Evolutionary conservation across 306 rosid species (phyloP).

Genomic region (Lotus japonicus): DNA sequence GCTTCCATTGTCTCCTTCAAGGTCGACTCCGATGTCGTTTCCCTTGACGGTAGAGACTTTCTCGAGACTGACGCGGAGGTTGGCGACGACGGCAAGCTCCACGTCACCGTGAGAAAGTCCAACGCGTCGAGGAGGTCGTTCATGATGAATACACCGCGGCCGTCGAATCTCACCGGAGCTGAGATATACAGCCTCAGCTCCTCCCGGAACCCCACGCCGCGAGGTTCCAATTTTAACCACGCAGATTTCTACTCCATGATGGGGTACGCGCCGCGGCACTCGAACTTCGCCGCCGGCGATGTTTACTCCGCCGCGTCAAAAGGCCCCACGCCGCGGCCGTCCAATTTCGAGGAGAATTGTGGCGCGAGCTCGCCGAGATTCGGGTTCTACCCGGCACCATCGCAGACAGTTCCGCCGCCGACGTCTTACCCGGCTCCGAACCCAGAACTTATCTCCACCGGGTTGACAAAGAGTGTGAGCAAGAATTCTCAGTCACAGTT

Average conservation of each 20-base stretch:
- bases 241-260: constrained; percentile 87
- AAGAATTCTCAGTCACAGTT: constrained; percentile 27
- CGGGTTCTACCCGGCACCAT: constrained; percentile 49
- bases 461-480: constrained; percentile 34
- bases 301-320: constrained; percentile 69
- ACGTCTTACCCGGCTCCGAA: constrained; percentile 66
- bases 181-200: constrained; percentile 94
- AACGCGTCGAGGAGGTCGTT: constrained; percentile 74
- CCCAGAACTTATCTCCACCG: constrained; percentile 61
- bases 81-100: constrained; percentile 89
- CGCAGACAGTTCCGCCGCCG: constrained; percentile 33
- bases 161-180: constrained; percentile 91
- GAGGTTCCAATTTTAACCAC: constrained; percentile 88
- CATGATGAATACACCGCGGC: constrained; percentile 69
- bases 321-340: constrained; percentile 82
- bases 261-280: constrained; percentile 69
- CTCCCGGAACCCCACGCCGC: constrained; percentile 81
- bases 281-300: constrained; percentile 70
- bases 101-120: constrained; percentile 81
- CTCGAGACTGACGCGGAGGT: constrained; percentile 91
- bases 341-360: constrained; percentile 76
- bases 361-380: constrained; percentile 47
- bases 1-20: constrained; percentile 93
- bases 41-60: constrained; percentile 83
- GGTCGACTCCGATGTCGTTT: constrained; percentile 94